phyloP scores from a whole-genome alignment of 2,329 filamentous ascomycete genomes.

The Aureobasidium leucospermi region DNA sequence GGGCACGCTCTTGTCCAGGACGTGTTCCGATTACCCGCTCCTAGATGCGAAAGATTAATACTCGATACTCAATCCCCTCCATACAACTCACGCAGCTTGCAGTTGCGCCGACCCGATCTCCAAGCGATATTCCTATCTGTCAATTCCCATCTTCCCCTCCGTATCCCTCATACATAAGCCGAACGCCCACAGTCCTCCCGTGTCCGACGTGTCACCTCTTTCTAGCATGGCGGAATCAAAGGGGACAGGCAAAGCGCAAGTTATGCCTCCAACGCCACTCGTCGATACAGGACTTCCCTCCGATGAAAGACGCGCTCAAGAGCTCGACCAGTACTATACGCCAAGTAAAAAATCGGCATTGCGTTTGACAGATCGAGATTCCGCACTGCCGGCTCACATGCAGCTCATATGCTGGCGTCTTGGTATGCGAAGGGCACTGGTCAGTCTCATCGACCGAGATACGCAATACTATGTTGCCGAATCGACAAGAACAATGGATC shows the following conservation, averaged over 20 bases:
- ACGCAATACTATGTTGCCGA: slow-evolving; percentile 47
- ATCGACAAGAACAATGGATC: slow-evolving; percentile 40
- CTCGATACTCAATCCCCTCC: neutral
- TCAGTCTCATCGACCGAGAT: slow-evolving; percentile 43
- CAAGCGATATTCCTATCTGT: too few relatives aligned
- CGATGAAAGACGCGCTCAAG: slow-evolving; percentile 21
- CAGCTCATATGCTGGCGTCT: slow-evolving; percentile 45
- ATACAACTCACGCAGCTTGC: neutral
- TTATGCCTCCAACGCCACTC: neutral
- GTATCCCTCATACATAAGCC: too few relatives aligned
- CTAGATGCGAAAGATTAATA: neutral
- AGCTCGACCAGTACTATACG: slow-evolving; percentile 22
- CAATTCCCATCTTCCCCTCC: too few relatives aligned
- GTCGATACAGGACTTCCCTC: neutral
- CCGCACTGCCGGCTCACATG: slow-evolving; percentile 39
- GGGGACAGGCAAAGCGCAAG: neutral
- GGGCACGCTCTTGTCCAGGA: neutral
- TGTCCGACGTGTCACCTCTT: too few relatives aligned
- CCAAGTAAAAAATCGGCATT: slow-evolving; percentile 13
- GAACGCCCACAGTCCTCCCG: too few relatives aligned
- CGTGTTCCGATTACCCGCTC: neutral
- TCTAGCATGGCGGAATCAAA: too few relatives aligned
- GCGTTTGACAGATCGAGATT: slow-evolving; percentile 19
- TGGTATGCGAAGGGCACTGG: slow-evolving; percentile 42
- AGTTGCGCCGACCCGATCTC: neutral